A percentile compares a stretch with the other conserved stretches of the same genome.
phyloP scores from a whole-genome alignment of 2,329 filamentous ascomycete genomes.

The Colletotrichum plurivorum region DNA sequence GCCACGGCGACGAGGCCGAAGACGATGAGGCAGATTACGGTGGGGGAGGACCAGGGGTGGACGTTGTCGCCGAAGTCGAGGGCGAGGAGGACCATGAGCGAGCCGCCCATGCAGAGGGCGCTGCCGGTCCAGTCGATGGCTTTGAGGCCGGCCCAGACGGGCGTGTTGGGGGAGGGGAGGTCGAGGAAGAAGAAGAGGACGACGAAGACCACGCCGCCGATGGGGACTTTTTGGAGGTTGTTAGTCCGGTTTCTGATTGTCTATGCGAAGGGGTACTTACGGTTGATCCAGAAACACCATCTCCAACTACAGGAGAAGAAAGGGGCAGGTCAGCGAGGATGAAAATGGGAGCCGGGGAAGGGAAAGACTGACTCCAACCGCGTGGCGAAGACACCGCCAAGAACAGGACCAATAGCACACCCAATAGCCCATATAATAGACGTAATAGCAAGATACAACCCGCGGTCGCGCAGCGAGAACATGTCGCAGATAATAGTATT shows the following conservation, averaged over 20 bases:
- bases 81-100: slow-evolving; percentile 52
- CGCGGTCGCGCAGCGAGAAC: slow-evolving; percentile 52
- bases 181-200: slow-evolving; percentile 63
- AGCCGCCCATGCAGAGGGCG: slow-evolving; percentile 52
- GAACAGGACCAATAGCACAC: slow-evolving; percentile 58
- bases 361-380: slow-evolving; percentile 60
- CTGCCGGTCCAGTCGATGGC: slow-evolving; percentile 67
- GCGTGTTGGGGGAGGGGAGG: slow-evolving; percentile 77
- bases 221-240: slow-evolving; percentile 46
- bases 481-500: slow-evolving; percentile 52
- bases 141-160: slow-evolving; percentile 72
- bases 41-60: slow-evolving; percentile 78
- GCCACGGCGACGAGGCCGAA: slow-evolving; percentile 53
- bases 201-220: slow-evolving; percentile 48
- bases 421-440: slow-evolving; percentile 57
- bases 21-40: slow-evolving; percentile 52
- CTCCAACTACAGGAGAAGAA: slow-evolving; percentile 51
- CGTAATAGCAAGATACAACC: slow-evolving; percentile 49
- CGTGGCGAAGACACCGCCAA: slow-evolving; percentile 59
- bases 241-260: neutral
- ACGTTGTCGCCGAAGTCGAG: slow-evolving; percentile 67
- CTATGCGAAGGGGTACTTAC: neutral
- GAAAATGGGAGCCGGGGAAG: slow-evolving; percentile 57
- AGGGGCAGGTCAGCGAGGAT: slow-evolving; percentile 54
- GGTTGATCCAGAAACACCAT: slow-evolving; percentile 61